A percentile compares a stretch with the other conserved stretches of the same genome.
Conservation (phyloP, 768 basidiomycete genomes). For the Auricularia heimuer region DNA sequence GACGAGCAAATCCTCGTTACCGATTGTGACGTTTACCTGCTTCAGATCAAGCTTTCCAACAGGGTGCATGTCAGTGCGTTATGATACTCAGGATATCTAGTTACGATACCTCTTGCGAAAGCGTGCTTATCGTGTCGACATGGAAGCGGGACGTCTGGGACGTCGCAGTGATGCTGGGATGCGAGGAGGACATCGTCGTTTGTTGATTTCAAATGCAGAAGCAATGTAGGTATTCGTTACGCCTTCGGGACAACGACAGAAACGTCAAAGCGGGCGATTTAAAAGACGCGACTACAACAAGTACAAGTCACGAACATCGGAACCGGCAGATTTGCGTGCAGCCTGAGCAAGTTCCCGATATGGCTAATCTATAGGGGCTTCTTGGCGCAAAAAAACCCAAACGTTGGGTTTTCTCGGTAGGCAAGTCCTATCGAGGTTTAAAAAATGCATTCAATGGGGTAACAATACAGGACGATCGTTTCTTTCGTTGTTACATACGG, state of each 20-base stretch:
- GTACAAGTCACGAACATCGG: neutral
- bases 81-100: neutral
- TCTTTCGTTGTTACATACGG: neutral
- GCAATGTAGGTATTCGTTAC: neutral
- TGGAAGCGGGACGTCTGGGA: constrained; percentile 43
- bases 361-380: neutral
- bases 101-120: constrained; percentile 13
- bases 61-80: neutral
- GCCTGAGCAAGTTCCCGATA: neutral
- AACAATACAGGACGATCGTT: neutral
- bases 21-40: constrained; percentile 41
- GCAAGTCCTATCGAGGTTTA: no score
- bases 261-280: neutral
- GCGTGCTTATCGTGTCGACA: constrained; percentile 34
- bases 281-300: neutral
- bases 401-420: no score
- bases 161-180: constrained; percentile 24
- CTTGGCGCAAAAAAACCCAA: no score
- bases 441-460: no score
- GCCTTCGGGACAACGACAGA: neutral
- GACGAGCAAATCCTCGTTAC: constrained; percentile 39
- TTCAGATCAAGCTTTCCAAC: constrained; percentile 39
- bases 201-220: neutral
- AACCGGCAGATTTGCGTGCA: neutral
- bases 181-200: neutral